Evolutionary conservation across 768 basidiomycete species (phyloP), one percentile per base, ranked within the genome.

Genomic region (Calocybe gangraenosa): DNA sequence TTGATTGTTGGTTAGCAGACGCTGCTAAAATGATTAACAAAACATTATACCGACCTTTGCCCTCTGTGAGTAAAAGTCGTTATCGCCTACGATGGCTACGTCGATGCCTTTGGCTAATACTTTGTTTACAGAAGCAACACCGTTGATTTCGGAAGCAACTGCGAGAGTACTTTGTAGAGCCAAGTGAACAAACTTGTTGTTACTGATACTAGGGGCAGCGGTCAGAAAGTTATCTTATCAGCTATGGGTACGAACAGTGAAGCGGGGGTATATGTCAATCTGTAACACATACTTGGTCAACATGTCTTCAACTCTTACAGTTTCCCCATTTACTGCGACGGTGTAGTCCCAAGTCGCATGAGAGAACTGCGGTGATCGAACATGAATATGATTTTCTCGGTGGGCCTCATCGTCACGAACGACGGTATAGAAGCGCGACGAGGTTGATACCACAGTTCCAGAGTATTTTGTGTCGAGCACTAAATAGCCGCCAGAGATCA

Each of bases 51-150:
- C 60, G 45, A 90, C 94, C 74, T 89, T 82, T 42, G 82, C 81
- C 45, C 86, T 73, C 58, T 98, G 96, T 3, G 94, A 96, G 67
- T 99, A 98, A 57, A 98, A 99, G 62, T 98, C 96, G 57, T 99
- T 98, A 63, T 92, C 92, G 8, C 92, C 95, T 20, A 84, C 79
- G 53, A 97, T 87, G 31, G 78, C 79, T 51, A 97, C 82, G 53
- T 89, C 77, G 46, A 95, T 69, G 22, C 82, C 86, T 11, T 61
- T 56, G 2, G 67, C 59, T 3, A 91, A 64, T 3, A 63, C 52
- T 35, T 68, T 62, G 25, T 67, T 61, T 54, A 81, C 53, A 37
- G 65, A 52, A n/a, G 65, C 51, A 22, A 64, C 54, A 17, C 78
- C 77, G 40, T 70, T 74, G 37, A 75, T 65, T 57, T 92, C 87